Base-by-base conservation (phyloP, 345 rosid species). In the Citrus unshiu region DNA sequence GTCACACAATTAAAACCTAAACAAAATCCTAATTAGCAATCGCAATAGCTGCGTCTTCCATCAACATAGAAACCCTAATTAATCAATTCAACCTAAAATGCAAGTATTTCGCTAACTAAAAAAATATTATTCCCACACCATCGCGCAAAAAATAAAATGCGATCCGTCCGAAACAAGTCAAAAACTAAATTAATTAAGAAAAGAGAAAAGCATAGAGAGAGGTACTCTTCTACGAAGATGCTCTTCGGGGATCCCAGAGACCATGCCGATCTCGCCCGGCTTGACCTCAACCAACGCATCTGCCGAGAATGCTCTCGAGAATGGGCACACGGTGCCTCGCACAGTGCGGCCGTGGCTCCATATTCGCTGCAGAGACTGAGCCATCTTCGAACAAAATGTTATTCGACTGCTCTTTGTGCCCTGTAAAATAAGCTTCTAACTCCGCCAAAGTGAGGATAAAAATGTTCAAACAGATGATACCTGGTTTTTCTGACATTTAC, bases 191-290 rank as follows among this genome's bases (percentile, higher is more conserved):
- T 3, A 43, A 62, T 62, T 39, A 12, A 69, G 25, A 60, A 34
- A 1, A 57, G 64, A 63, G 25, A 5, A 72, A 19, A 25, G 39
- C 58, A 46, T 16, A 54, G 58, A 69, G 72, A 77, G 25, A 54
- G 72, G 22, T 73, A 89, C 98, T 85, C 89, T 89, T 22, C 98
- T 77, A 12, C 89, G 78, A 43, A 94, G 95, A 76, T 94, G 98
- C 58, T 94, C 92, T 63, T 93, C 91, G 19, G 98, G 99, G 78
- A 94, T 97, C 18, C 98, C 98, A 7, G 98, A 94, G 89, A 96
- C 90, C 80, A 86, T 74, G 75, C 98, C 98, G 81, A 96, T 83
- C 91, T 96, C 98, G 51, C 95, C 93, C 51, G 94, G 88, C 79
- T 89, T 90, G 84, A 86, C 73, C 88, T 94, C 93, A 19, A 90